phyloP scores from a whole-genome alignment of 2,329 filamentous ascomycete species.

The Xylariaceae sp. region DNA sequence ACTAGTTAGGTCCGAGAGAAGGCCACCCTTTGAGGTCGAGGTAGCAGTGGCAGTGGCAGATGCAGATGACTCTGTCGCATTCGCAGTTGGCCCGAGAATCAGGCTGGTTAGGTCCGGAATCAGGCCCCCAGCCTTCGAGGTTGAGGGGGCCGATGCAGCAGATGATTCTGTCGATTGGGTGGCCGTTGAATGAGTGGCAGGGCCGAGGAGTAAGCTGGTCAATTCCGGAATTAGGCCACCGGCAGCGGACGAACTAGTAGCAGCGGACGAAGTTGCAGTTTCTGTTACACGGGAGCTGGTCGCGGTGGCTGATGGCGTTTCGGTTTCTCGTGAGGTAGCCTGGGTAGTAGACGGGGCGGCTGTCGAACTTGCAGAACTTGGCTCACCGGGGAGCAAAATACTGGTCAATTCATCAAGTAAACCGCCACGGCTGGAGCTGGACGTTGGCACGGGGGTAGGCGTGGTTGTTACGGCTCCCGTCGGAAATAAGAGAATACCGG shows the following conservation, averaged over 20 bases:
- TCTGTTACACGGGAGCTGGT: conserved; percentile 4
- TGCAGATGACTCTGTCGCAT: conserved; percentile 9
- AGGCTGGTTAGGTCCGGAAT: conserved; percentile 7
- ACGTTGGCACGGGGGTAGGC: conserved; percentile 11
- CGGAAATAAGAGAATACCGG: conserved; percentile 28
- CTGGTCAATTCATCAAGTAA: conserved; percentile 22
- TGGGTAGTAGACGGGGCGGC: conserved; percentile 1
- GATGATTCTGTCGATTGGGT: conserved; percentile 1
- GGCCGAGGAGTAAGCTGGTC: conserved; percentile 11
- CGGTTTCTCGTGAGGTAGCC: conserved; percentile 2
- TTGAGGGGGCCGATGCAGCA: neutral
- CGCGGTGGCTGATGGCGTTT: neutral
- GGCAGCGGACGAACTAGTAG: conserved; percentile 2
- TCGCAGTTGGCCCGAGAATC: conserved; percentile 10
- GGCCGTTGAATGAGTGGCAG: conserved; percentile 10
- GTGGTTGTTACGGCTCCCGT: conserved; percentile 26
- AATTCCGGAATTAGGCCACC: conserved; percentile 2
- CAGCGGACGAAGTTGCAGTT: conserved; percentile 7
- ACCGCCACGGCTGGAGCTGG: conserved; percentile 20
- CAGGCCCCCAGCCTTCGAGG: neutral
- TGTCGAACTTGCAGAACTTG: conserved; percentile 8
- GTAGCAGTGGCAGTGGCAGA: neutral
- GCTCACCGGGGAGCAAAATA: conserved; percentile 5
- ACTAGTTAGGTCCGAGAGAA: conserved; percentile 5
- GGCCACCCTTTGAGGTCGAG: neutral